These are phyloP conservation scores for Fomitopsis palustris DNA, from an alignment of 1,284 basidiomycete species.

Conservation along the genomic window DNA sequence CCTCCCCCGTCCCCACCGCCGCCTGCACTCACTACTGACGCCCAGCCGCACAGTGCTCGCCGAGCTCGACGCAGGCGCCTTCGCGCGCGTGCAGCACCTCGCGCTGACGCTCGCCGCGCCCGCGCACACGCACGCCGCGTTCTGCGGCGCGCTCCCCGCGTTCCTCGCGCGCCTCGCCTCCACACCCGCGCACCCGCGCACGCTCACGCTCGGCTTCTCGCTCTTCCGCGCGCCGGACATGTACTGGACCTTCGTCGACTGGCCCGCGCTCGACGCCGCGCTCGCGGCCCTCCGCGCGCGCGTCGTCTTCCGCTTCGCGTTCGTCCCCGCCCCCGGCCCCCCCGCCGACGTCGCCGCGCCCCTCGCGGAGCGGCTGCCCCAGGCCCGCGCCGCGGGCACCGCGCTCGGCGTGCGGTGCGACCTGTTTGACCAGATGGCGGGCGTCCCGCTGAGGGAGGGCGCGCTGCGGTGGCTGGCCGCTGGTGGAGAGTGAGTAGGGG, in stretches of 20 bases:
- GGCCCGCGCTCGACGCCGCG: neutral
- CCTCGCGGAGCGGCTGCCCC: neutral
- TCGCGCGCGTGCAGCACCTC: neutral
- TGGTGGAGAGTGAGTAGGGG: neutral
- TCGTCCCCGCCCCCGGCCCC: neutral
- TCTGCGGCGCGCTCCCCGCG: neutral
- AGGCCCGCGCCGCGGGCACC: neutral
- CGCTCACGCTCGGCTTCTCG: neutral
- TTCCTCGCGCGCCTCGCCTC: neutral
- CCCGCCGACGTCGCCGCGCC: neutral
- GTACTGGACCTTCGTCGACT: slow-evolving; percentile 2
- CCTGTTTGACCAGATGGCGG: neutral
- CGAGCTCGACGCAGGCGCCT: neutral
- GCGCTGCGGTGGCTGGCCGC: neutral
- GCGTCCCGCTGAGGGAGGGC: neutral
- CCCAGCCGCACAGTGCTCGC: neutral
- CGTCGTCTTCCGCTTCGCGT: neutral
- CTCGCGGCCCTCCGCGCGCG: neutral
- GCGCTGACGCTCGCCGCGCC: neutral
- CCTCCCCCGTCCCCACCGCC: too few relatives aligned
- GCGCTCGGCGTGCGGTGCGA: neutral
- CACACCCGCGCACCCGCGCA: neutral
- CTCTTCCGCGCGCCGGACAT: neutral
- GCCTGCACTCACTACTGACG: too few relatives aligned
- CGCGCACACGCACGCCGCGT: neutral